A percentile compares a stretch with the other conserved stretches of the same genome.
Evolutionary conservation across 176 grass and related monocot species (phyloP).

Genomic region (Avena atlantica): DNA sequence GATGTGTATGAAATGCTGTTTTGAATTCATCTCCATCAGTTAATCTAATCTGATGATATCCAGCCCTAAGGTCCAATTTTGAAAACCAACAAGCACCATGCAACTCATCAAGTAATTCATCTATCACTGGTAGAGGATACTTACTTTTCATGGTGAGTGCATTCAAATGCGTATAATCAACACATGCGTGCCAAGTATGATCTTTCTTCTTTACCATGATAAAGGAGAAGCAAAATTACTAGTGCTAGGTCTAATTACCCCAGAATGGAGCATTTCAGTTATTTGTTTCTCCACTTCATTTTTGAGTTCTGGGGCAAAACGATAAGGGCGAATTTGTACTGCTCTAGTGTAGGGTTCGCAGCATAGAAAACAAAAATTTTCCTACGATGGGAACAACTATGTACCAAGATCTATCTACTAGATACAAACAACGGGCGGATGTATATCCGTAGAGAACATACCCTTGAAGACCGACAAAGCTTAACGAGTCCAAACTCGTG

Average conservation of each 20-base stretch:
- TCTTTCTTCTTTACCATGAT: constrained; percentile 5
- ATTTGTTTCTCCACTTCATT: neutral
- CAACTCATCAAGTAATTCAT: neutral
- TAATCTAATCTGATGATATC: constrained; percentile 24
- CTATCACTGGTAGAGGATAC: neutral
- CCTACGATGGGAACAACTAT: too few relatives aligned
- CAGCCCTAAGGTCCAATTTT: neutral
- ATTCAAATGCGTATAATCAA: neutral
- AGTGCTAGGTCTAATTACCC: neutral
- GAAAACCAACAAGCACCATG: neutral
- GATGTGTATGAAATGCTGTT: neutral
- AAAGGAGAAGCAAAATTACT: neutral
- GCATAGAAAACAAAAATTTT: too few relatives aligned
- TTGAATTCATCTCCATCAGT: too few relatives aligned
- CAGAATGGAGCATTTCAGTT: neutral
- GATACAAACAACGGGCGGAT: too few relatives aligned
- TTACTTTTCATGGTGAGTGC: neutral
- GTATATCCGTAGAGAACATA: too few relatives aligned
- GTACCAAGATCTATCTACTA: too few relatives aligned
- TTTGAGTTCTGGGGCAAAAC: neutral
- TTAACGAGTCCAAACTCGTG: too few relatives aligned
- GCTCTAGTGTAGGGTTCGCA: too few relatives aligned
- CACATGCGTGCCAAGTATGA: neutral
- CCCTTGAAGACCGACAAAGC: too few relatives aligned
- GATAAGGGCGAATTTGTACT: neutral